These are phyloP conservation scores for Cytospora piceae DNA, from an alignment of 2,329 filamentous ascomycete genomes.

Conservation along the genomic window DNA sequence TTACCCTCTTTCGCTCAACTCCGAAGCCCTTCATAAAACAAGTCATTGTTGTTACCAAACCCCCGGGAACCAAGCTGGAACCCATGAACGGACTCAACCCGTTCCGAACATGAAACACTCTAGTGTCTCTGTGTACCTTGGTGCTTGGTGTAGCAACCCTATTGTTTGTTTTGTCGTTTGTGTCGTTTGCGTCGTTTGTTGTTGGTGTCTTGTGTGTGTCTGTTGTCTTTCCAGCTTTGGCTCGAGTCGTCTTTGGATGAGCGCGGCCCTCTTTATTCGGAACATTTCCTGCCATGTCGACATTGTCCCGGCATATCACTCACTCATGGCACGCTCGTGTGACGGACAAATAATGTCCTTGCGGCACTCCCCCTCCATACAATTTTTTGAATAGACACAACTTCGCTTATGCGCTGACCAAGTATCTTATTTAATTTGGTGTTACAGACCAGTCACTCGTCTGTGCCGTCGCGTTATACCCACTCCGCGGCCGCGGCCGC, in stretches of 20 bases:
- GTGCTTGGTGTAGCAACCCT: neutral
- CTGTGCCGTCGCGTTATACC: neutral
- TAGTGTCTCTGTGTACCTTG: neutral
- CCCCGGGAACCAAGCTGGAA: constrained; percentile 11
- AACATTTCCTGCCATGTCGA: neutral
- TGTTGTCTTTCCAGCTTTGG: neutral
- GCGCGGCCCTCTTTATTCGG: neutral
- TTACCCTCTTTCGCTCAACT: constrained; percentile 11
- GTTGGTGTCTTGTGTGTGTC: neutral
- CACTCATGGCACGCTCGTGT: neutral
- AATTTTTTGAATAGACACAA: neutral
- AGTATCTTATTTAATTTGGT: neutral
- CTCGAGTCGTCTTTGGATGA: too few relatives aligned
- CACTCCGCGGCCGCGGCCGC: neutral
- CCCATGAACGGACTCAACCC: neutral
- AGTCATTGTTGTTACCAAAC: constrained; percentile 14
- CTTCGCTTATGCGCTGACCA: neutral
- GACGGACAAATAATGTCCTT: neutral
- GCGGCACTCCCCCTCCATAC: neutral
- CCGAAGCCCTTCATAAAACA: constrained; percentile 21
- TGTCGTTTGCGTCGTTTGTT: neutral
- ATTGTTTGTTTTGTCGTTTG: neutral
- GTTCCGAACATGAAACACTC: neutral
- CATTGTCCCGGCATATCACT: neutral
- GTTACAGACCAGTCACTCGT: neutral